These are phyloP conservation scores for Emiliania huxleyi DNA, from an alignment of 78 protist genomes.

Conservation along the genomic window DNA sequence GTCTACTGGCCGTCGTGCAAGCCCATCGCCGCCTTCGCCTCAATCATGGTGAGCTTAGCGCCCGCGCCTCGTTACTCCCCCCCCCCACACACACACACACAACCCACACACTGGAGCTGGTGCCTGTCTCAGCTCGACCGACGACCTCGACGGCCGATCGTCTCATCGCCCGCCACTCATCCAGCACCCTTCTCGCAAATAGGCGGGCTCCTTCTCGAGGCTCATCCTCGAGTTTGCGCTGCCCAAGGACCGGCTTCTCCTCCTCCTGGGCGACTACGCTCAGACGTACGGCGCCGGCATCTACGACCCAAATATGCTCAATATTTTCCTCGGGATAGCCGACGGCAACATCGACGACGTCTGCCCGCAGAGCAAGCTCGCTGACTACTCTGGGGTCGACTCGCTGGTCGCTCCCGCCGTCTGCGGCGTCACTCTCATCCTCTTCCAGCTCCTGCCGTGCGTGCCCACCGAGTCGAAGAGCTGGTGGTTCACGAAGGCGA, in stretches of 20 bases:
- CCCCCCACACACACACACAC: too few species aligned
- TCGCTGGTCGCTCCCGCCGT: background rate
- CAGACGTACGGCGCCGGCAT: background rate
- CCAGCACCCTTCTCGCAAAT: too few species aligned
- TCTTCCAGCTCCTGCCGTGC: too few species aligned
- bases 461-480: too few species aligned
- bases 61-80: too few species aligned
- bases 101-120: too few species aligned
- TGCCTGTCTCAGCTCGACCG: too few species aligned
- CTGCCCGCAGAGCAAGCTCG: background rate
- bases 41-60: too few species aligned
- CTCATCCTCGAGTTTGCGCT: background rate
- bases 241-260: constrained; percentile 23
- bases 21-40: background rate
- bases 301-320: background rate
- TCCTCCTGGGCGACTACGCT: background rate
- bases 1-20: background rate
- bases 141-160: too few species aligned
- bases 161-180: too few species aligned
- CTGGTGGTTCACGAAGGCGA: too few species aligned
- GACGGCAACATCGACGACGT: background rate
- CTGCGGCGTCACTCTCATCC: background rate
- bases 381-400: constrained; percentile 9
- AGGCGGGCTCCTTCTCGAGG: background rate
- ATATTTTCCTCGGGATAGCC: background rate